Evolutionary conservation across 345 rosid species (phyloP), one percentile per base, ranked within the genome.

Genomic region (Brassica cretica): DNA sequence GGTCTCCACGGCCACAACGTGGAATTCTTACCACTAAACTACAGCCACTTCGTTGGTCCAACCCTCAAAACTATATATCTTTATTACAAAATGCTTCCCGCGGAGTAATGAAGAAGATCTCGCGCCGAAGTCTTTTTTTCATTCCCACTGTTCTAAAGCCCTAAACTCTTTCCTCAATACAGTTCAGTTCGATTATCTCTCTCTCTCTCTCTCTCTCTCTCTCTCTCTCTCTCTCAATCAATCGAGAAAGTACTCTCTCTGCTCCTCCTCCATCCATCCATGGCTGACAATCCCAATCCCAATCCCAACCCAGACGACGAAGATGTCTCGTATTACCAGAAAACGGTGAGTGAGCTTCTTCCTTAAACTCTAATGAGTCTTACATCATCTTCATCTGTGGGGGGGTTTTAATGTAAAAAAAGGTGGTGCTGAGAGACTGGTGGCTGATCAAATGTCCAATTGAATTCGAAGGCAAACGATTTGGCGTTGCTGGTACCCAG

Each of bases 1-100:
- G 91, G 90, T 89, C 89, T 78, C 89, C 88, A 88, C 91, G 91
- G 91, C 89, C 93, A 89, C 93, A 86, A 89, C 90, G 88, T 88
- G 84, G 86, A 82, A 83, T 91, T 82, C 87, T 89, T 30, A 88
- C 96, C 90, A 84, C 96, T 90, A 89, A 81, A 85, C 89, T 89
- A 87, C 91, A 86, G 86, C 87, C 90, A 86, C 89, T 16, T 64
- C 24, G 5, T 27, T 27, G 29, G 29, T 27, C 3, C 0, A 27
- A 27, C 29, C 29, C 29, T 27, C 29, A 27, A 27, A 27, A 27
- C 4, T 27, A 27, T 27, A 27, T 27, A 3, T 0, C 29, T 27
- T 27, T 0, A 27, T 27, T 27, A 27, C 24, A 27, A 27, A 27
- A 27, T 27, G 29, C 29, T 55, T 64, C 25, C 2, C 49, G 64